Evolutionary conservation across 495 filamentous ascomycete genomes (phyloP).

Genomic region (Penicillium silybi): DNA sequence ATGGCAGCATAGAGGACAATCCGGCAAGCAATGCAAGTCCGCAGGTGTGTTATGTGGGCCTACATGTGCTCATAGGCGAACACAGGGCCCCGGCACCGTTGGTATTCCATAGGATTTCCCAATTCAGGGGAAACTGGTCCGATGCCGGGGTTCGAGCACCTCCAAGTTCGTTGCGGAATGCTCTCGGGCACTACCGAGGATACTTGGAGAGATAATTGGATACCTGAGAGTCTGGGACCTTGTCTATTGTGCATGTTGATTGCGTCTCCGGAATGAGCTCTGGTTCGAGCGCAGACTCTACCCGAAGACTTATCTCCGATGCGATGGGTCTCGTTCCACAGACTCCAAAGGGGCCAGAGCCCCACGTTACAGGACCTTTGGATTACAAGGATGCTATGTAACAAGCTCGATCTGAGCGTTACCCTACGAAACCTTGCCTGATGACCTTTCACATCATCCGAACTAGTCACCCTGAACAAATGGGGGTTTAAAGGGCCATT

Average conservation of each 20-base stretch:
- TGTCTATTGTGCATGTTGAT: not conserved
- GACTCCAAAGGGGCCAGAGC: not conserved
- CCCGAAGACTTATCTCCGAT: not conserved
- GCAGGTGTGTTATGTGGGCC: not conserved
- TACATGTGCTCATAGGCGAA: not conserved
- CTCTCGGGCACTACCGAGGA: not conserved
- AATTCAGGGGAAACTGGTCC: slow-evolving; percentile 5
- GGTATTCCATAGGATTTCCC: not conserved
- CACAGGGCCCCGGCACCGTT: not conserved
- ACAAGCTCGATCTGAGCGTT: too few species aligned
- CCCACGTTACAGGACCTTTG: not conserved
- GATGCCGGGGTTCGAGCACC: slow-evolving; percentile 3
- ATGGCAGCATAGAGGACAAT: not conserved
- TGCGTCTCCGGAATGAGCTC: not conserved
- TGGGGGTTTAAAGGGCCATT: too few species aligned
- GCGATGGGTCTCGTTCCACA: slow-evolving; percentile 8
- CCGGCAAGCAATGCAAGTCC: too few species aligned
- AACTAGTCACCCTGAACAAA: too few species aligned
- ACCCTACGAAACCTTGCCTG: too few species aligned
- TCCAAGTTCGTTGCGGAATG: slow-evolving; percentile 13
- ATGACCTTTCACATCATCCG: too few species aligned
- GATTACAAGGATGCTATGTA: not conserved
- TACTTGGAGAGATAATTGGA: not conserved
- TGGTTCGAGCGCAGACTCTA: not conserved
- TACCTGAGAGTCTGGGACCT: too few species aligned